Evolutionary conservation across 331 rosid species (phyloP), one percentile per base, ranked within the genome.

Genomic region (Phaseolus coccineus): DNA sequence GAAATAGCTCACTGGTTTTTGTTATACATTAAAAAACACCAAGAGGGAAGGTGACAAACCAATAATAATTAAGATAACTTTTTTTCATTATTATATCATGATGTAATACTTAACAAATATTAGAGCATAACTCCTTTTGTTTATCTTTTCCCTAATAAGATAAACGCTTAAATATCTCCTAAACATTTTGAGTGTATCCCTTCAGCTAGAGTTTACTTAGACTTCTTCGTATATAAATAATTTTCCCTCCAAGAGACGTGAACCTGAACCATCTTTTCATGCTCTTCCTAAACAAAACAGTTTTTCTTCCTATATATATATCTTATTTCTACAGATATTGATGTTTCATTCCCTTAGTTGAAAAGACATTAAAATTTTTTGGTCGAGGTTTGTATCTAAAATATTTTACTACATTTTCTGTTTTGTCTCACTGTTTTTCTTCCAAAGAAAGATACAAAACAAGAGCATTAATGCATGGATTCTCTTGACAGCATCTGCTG

Each of bases 211-310:
- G 58, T 69, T 67, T 67, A 67, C 53, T 67, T 67, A 67, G n/a
- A 40, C 35, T 83, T 87, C 93, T 92, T 89, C 91, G 61, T 51
- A 57, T 80, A 93, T 88, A 91, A 79, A 78, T 57, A 89, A 85
- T 71, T 31, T 79, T 59, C 85, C 72, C 65, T 74, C 77, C 81
- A 81, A 64, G 81, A 81, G 59, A 69, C 69, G 72, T 81, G 59
- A 71, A 72, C 68, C 63, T 68, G 62, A 63, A 52, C 82, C 73
- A 78, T 93, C 96, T 91, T 93, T 93, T 80, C 88, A 81, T 93
- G 94, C 73, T 44, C 72, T 8, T 72, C 75, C 52, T 42, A 82
- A 31, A 37, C 25, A 33, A 77, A 66, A 76, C 46, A 76, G 15
- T 44, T 65, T 77, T 77, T n/a, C 0, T 1, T 4, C 14, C 46